Evolutionary conservation across 441 rosid species (phyloP), one percentile per base, ranked within the genome.

Genomic region (Bruguiera hainesii): DNA sequence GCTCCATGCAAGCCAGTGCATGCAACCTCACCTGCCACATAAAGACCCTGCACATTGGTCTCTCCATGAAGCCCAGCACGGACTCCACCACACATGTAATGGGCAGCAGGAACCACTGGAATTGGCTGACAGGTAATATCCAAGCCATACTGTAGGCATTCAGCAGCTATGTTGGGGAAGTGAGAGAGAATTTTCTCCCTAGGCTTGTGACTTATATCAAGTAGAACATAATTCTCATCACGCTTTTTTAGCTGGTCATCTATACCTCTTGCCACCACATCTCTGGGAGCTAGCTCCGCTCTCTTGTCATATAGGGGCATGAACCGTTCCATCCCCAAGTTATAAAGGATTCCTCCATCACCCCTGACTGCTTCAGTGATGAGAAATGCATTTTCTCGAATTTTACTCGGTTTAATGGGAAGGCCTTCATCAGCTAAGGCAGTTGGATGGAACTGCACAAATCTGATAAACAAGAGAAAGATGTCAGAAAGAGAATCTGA

Each of bases 1-100:
- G 99, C 99, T 37, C 99, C 99, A 39, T 94, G 99, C 74, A 94
- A 80, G 63, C 98, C 99, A 0, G 97, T 94, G 79, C 99, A 91
- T 0, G 98, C 99, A 61, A 94, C 99, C 81, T 94, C 99, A 62
- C 99, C 99, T 0, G 99, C 98, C 71, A 91, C 99, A 69, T 85
- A 94, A 61, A 94, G 84, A 60, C 97, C 97, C 46, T 21, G 77
- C 42, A 94, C 96, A 69, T 94, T 91, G 42, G 98, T 94, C 77
- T 94, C 98, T 7, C 99, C 99, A 57, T 88, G 90, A 26, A 95
- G 85, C 74, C 96, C 94, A 60, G 96, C 87, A 6, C 90, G 93
- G 61, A 95, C 98, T 65, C 98, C 98, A 65, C 98, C 99, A 56
- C 99, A 94, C 88, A 94, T 87, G 87, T 94, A 94, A 75, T 94